Conservation (phyloP, 805 yeast species). For the Hanseniaspora lindneri region DNA sequence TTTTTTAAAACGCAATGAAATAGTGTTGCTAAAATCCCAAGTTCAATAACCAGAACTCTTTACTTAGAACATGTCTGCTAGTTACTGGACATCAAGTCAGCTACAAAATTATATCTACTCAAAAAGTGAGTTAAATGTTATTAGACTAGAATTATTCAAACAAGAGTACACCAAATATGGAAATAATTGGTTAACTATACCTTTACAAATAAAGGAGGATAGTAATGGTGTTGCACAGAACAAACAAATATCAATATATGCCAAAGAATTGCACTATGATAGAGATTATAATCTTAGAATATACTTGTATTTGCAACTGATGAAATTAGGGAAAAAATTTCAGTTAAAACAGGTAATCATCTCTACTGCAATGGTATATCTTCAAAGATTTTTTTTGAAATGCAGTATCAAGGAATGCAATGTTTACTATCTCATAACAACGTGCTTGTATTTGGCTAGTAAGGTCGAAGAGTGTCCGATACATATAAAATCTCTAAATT, state of each 20-base stretch:
- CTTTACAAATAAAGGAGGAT: constrained; percentile 1
- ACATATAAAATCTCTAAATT: constrained; percentile 70
- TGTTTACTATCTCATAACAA: constrained; percentile 64
- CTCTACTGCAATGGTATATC: constrained; percentile 78
- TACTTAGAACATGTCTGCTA: constrained; percentile 51
- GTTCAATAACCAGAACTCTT: neutral
- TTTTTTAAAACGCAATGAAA: too few relatives aligned
- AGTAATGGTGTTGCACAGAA: constrained; percentile 26
- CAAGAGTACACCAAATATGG: constrained; percentile 9
- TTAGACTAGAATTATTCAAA: constrained; percentile 10
- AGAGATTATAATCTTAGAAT: constrained; percentile 56
- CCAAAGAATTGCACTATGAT: constrained; percentile 32
- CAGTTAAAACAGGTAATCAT: constrained; percentile 70
- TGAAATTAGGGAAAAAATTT: constrained; percentile 66
- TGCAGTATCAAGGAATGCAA: constrained; percentile 74
- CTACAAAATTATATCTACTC: constrained; percentile 28
- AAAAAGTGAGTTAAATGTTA: constrained; percentile 10
- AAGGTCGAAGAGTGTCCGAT: constrained; percentile 93
- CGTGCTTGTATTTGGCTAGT: constrained; percentile 80
- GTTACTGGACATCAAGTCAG: constrained; percentile 81
- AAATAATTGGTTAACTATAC: constrained; percentile 13
- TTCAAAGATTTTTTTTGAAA: constrained; percentile 61
- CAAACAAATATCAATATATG: constrained; percentile 33
- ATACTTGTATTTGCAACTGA: constrained; percentile 62
- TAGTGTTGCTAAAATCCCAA: too few relatives aligned